Base-by-base conservation (phyloP, 805 yeast species). In the Ogataea paradorogensis region DNA sequence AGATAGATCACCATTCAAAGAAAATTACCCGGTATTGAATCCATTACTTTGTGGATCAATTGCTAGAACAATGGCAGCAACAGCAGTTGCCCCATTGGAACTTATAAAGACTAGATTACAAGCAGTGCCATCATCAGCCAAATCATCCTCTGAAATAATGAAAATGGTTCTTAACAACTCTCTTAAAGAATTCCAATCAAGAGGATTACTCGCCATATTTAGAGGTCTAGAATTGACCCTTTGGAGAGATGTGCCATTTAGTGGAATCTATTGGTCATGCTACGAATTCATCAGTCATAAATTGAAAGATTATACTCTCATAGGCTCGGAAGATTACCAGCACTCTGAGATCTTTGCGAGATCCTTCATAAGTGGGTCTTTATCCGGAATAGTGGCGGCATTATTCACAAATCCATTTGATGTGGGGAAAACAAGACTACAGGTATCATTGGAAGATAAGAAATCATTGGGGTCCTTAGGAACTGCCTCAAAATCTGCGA, bases 191-290 rank as follows among this genome's bases (percentile, higher is more conserved):
- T 65, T 87, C 5, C 59, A 64, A 27, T 45, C 56, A 1, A 69
- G 71, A 10, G 99, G 99, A 0, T 45, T 75, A 2, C 60, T 65
- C 2, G 73, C 88, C 0, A 60, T 93, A 14, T 93, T 89, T 71
- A 81, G 82, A 40, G 99, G 99, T 0, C 66, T 93, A 15, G 80
- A 84, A 28, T 72, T 93, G 27, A 93, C 99, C 0, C 70, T 93
- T 11, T 91, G 96, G 96, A 73, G 99, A 62, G 99, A 93, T 60
- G 98, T 91, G 0, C 99, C 99, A 1, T 93, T 93, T 59, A 83
- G 95, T 46, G 97, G 95, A 1, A 80, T 91, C 1, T 93, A 93
- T 62, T 93, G 99, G 99, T 77, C 87, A 9, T 74, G 83, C 5
- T 88, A 90, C 53, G 98, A 90, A 55, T 70, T 59, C 45, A 58